Evolutionary conservation across 2,329 filamentous ascomycete genomes (phyloP), one percentile per base, ranked within the genome.

Genomic region (Pseudocercospora cruenta): DNA sequence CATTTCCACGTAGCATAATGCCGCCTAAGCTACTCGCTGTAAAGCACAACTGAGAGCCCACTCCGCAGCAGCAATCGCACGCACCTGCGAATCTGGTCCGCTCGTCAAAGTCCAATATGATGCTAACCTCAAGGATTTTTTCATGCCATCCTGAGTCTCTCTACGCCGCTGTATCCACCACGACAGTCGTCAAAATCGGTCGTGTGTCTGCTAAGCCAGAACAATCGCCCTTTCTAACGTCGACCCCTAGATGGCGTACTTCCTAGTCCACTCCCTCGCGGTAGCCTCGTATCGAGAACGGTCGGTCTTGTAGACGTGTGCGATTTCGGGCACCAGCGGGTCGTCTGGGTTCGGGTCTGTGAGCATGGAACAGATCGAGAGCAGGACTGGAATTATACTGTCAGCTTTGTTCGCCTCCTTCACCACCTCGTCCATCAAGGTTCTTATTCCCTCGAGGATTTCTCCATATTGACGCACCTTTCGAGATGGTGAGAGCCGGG

Each of bases 231-330:
- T 36, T 24, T 36, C 55, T 10, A 24, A 21, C 31, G n/a, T 58
- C 28, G 14, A 33, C n/a, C 54, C 58, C 64, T 89, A 98, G 82
- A 98, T 95, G 79, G 95, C 95, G 81, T 98, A 98, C 87, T 99
- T 99, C 82, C 94, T 89, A 77, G 95, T 99, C 95, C 95, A 99
- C 85, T 99, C 95, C 75, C 94, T 87, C 69, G 95, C 95, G 65
- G 94, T 98, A 72, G 93, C 92, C 85, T 99, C 95, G 82, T 99
- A 99, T 81, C 93, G 88, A 76, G 92, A 89, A 75, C 93, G 91
- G 82, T 99, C 95, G 72, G 94, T 97, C 90, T 99, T 99, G 91
- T 99, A 99, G 79, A 98, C 93, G 80, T 99, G 95, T 76, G 95
- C 95, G 77, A 99, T 99, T 85, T 99, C 95, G 71, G 95, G 95